phyloP scores from a whole-genome alignment of 2,329 filamentous ascomycete genomes.

The Curvularia hawaiiensis region DNA sequence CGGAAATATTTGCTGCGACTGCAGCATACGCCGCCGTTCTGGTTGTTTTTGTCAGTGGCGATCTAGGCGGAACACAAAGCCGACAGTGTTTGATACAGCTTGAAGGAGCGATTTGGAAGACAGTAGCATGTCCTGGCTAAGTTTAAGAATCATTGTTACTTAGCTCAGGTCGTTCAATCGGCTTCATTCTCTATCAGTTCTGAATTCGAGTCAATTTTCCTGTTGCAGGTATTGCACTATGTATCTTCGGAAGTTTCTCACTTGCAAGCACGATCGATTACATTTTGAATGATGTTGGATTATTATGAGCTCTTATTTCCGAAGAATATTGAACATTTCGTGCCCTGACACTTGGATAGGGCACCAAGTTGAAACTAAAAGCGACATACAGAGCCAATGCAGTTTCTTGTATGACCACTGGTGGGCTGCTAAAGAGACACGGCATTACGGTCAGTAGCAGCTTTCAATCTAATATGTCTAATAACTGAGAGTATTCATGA shows the following conservation, averaged over 20 bases:
- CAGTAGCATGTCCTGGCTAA: constrained; percentile 6
- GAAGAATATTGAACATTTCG: background rate
- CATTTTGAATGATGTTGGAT: too few relatives aligned
- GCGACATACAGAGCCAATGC: too few relatives aligned
- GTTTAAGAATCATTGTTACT: background rate
- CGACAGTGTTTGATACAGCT: constrained; percentile 12
- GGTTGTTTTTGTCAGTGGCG: constrained; percentile 29
- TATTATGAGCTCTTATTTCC: too few relatives aligned
- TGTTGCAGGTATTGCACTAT: background rate
- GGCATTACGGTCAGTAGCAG: too few relatives aligned
- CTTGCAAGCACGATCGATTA: background rate
- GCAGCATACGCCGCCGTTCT: constrained; percentile 31
- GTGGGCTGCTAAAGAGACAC: too few relatives aligned
- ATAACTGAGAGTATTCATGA: too few relatives aligned
- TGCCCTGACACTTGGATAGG: background rate
- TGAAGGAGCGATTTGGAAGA: constrained; percentile 13
- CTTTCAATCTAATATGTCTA: too few relatives aligned
- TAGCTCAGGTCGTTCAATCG: background rate
- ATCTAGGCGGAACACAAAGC: constrained; percentile 18
- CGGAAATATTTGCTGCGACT: constrained; percentile 34
- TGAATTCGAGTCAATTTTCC: background rate
- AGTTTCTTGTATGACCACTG: too few relatives aligned
- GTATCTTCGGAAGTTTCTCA: background rate
- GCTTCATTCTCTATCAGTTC: background rate
- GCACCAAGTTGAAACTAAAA: background rate